Evolutionary conservation across 306 rosid species (phyloP), one percentile per base, ranked within the genome.

Genomic region (Prunus fruticosa): DNA sequence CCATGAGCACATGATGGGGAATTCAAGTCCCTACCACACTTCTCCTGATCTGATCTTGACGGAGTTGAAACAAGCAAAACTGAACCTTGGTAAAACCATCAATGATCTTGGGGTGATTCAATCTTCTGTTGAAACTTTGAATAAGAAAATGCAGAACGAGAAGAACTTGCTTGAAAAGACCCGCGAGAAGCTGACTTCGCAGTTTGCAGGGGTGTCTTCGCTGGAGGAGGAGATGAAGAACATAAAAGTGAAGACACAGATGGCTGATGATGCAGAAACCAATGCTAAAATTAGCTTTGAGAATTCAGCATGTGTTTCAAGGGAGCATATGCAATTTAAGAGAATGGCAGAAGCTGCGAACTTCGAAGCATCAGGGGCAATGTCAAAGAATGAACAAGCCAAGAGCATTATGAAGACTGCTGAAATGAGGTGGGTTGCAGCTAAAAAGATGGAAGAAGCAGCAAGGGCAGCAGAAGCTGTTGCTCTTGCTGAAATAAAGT

Each of bases 391-490:
- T 57, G 89, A 71, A 27, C 85, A 75, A 65, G 78, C 69, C 49
- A 84, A 72, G 47, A 47, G 83, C 50, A 84, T 80, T 73, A 81
- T 90, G 73, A 89, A 81, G 79, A 88, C 91, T 47, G 97, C 97
- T 16, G 97, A 95, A 82, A 87, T 95, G 96, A 89, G 93, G 82
- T 89, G 79, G 96, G 68, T 90, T 65, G 97, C 99, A 2, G 99
- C 99, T 30, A 92, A 91, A 77, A 95, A 90, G 89, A 95, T 95
- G 99, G 97, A 93, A 70, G 97, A 95, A 83, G 99, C 99, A 2
- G 97, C 99, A 16, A 88, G 69, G 85, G 97, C 97, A 16, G 97
- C 97, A 25, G 99, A 95, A 85, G 97, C 93, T 7, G 89, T 92
- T 75, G 99, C 99, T 73, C 88, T 92, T 46, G 96, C 97, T 7